Base-by-base conservation (phyloP, 2,329 filamentous ascomycete genomes). In the Hymenoscyphus repandus region DNA sequence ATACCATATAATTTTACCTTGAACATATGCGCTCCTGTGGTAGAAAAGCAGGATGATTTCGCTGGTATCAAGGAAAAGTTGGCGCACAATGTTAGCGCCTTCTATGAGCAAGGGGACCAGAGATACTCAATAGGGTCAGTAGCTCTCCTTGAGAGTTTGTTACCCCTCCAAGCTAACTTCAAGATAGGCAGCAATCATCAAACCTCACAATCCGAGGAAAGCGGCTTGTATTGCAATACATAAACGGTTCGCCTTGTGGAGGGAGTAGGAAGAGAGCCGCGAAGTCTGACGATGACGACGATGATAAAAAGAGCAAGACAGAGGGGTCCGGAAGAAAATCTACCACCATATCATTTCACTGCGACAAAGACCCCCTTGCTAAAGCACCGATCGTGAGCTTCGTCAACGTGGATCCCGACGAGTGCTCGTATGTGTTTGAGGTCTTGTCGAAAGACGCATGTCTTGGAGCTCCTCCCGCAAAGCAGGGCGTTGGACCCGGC, bases 341-440 rank as follows among this genome's bases (percentile, higher is more conserved):
- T 1, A 86, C 91, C 11, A 84, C 91, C 52, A 90, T 99, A 69
- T 93, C 90, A 20, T 92, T 97, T 67, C 85, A 93, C 58, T 99
- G 93, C 74, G 91, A 96, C 66, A 82, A 82, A 55, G 90, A 96
- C 62, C 83, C 88, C 1, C 74, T 85, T 1, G 78, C 76, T 30
- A 79, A 80, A 4, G 76, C 80, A 37, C 85, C 90, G 3, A 78
- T 80, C 4, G 76, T 93, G 34, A 90, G 88, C 17, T 99, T 96
- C 67, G 85, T 97, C 52, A 89, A 88, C 52, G 73, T 74, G 39
- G 86, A 91, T 54, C 85, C 88, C 37, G 91, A 97, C 66, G 86
- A 95, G 53, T 99, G 93, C 75, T 83, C 89, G 30, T 99, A 97
- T 71, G 88, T 95, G 70, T 99, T 99, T 72, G 91, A 97, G 68